Evolutionary conservation across 306 rosid species (phyloP).

Genomic region (Cicer cuneatum): DNA sequence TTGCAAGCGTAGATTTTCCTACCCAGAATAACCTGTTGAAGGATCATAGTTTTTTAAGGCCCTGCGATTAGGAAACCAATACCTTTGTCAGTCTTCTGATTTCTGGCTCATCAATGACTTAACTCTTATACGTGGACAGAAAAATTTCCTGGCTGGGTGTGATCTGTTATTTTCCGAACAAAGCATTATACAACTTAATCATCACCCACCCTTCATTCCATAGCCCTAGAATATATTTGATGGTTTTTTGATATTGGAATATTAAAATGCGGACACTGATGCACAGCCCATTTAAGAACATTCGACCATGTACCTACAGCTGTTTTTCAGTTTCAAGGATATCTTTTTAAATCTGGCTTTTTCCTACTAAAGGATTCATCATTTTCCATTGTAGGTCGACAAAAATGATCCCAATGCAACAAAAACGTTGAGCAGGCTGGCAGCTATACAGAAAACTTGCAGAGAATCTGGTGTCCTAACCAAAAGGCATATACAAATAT

Average conservation of each 20-base stretch:
- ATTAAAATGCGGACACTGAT: constrained; percentile 32
- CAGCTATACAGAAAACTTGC: constrained; percentile 76
- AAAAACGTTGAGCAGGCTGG: constrained; percentile 82
- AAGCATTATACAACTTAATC: constrained; percentile 5
- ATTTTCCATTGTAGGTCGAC: constrained; percentile 68
- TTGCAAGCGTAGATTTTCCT: constrained; percentile 5
- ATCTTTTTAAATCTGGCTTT: constrained; percentile 7
- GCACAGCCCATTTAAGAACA: constrained; percentile 5
- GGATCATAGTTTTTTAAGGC: constrained; percentile 24
- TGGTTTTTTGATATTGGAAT: background rate
- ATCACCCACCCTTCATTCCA: constrained; percentile 4
- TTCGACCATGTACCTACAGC: constrained; percentile 9
- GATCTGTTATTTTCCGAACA: constrained; percentile 6
- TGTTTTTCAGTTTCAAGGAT: constrained; percentile 32
- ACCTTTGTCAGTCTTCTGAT: constrained; percentile 15
- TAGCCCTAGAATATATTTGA: constrained; percentile 20
- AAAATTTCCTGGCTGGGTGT: background rate
- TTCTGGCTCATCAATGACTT: constrained; percentile 15
- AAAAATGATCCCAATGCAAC: constrained; percentile 81
- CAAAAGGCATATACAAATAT: constrained; percentile 58
- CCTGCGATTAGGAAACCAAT: constrained; percentile 1
- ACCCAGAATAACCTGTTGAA: constrained; percentile 10
- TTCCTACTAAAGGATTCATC: constrained; percentile 33
- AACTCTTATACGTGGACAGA: background rate
- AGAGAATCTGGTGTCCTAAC: constrained; percentile 75